Conservation (phyloP, 345 rosid genomes). For the Lepidium aucheri region DNA sequence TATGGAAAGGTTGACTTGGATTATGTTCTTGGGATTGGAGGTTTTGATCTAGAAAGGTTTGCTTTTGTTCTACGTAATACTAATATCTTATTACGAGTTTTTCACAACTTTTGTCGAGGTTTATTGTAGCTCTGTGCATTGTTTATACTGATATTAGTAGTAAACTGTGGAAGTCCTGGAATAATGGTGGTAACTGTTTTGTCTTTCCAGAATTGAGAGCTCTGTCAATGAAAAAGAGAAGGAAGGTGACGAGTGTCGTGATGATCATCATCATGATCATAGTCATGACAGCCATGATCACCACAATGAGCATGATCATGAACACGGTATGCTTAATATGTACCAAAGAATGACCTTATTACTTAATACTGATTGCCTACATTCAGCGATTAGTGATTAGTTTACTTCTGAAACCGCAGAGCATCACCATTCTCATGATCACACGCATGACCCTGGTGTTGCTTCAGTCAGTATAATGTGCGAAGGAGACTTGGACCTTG, state of each 20-base stretch:
- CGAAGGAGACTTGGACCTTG: conserved; percentile 87
- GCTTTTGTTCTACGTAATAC: neutral
- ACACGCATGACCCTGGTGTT: conserved; percentile 90
- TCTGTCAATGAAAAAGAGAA: conserved; percentile 47
- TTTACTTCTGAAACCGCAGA: conserved; percentile 33
- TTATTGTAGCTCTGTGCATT: conserved; percentile 1
- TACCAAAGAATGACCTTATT: neutral
- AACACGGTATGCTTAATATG: conserved; percentile 12
- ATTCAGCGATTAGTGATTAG: conserved; percentile 3
- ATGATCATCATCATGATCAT: conserved; percentile 42
- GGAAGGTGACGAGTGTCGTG: conserved; percentile 44
- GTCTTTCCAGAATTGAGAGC: conserved; percentile 59
- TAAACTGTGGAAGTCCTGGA: too few relatives aligned
- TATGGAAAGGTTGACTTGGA: conserved; percentile 94
- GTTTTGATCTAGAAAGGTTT: conserved; percentile 92
- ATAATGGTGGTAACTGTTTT: neutral
- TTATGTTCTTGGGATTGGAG: conserved; percentile 96
- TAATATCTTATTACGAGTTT: conserved; percentile 2
- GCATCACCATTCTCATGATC: conserved; percentile 75
- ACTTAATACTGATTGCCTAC: neutral
- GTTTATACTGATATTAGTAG: neutral
- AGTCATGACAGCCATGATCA: conserved; percentile 47
- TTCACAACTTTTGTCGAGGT: neutral
- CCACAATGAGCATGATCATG: conserved; percentile 56
- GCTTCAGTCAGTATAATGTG: conserved; percentile 85